Evolutionary conservation across 805 yeast genomes (phyloP), one percentile per base, ranked within the genome.

Genomic region (Yarrowia sp.): DNA sequence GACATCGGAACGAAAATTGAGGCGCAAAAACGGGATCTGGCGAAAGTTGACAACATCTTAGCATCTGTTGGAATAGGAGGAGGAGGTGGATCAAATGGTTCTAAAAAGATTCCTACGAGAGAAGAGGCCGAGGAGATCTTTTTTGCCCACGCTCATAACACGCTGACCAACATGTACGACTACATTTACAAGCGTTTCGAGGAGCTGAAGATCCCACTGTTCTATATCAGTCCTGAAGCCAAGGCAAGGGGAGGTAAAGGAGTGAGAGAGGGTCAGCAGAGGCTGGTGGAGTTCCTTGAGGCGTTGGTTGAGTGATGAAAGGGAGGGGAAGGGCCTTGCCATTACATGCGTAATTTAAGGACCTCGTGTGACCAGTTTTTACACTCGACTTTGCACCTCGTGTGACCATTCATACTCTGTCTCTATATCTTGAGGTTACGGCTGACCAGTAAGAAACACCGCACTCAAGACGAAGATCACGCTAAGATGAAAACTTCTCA

Each of bases 101-200:
- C 22, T 11, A 48, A 63, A 15, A 38, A 36, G 55, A 15, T 11
- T 7, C 46, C 46, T n/a, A 26, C 67, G 16, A 10, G 38, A 26
- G 56, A 48, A 10, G 67, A 63, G 22, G 48, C 38, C 3, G 67
- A 63, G 36, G 56, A 22, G 3, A 22, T 26, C 0, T 63, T 63
- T 8, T 48, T 9, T n/a, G 38, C 36, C 1, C 36, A 38, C 10
- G 67, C 67, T 4, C 56, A 63, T 40, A 38, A n/a, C 9, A 40
- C 56, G 9, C 38, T 63, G 22, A 63, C 67, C 1, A 63, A 63
- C 56, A 63, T 63, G 67, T 49, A 63, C 40, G 67, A 63, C 26
- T 63, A 63, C 67, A 63, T 63, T 14, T 63, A 48, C 16, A 49
- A 19, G 43, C 67, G 67, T 19, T 41, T 63, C 9, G 56, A 63